Evolutionary conservation across 2,329 filamentous ascomycete species (phyloP).

Genomic region (Lasiodiplodia gonubiensis): DNA sequence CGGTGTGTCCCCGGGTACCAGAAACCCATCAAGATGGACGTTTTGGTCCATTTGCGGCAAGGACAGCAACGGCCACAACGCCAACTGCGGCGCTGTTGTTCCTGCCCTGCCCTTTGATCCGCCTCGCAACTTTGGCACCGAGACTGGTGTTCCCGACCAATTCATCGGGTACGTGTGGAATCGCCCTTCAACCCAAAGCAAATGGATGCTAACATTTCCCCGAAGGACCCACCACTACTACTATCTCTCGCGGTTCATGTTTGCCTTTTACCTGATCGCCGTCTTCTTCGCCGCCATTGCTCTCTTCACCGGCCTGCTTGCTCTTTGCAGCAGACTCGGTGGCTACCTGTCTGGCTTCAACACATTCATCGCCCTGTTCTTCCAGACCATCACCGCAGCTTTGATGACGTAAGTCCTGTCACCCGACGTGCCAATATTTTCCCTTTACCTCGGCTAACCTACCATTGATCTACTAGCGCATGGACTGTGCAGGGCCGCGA

Average conservation of each 20-base stretch:
- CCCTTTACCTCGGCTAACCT: constrained; percentile 9
- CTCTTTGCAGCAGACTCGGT: constrained; percentile 73
- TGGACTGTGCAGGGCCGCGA: constrained; percentile 74
- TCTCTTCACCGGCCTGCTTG: constrained; percentile 71
- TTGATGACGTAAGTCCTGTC: constrained; percentile 73
- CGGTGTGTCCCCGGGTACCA: constrained; percentile 68
- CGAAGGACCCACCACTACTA: constrained; percentile 66
- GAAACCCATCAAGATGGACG: constrained; percentile 78
- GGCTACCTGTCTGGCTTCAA: constrained; percentile 68
- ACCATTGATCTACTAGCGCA: constrained; percentile 50
- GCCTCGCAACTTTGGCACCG: constrained; percentile 65
- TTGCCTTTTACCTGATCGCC: constrained; percentile 85
- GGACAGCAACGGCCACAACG: constrained; percentile 55
- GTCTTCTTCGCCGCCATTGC: constrained; percentile 76
- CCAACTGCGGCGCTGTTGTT: constrained; percentile 66
- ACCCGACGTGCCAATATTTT: constrained; percentile 6
- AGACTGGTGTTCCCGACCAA: constrained; percentile 56
- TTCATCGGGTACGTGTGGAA: constrained; percentile 59
- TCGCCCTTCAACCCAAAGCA: background rate
- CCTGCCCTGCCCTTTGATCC: constrained; percentile 71
- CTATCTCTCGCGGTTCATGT: constrained; percentile 89
- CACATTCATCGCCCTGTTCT: constrained; percentile 68
- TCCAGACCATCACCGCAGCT: constrained; percentile 68
- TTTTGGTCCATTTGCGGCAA: constrained; percentile 83
- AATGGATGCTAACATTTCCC: background rate